phyloP scores from a whole-genome alignment of 2,329 filamentous ascomycete species.

The Fusarium poae region DNA sequence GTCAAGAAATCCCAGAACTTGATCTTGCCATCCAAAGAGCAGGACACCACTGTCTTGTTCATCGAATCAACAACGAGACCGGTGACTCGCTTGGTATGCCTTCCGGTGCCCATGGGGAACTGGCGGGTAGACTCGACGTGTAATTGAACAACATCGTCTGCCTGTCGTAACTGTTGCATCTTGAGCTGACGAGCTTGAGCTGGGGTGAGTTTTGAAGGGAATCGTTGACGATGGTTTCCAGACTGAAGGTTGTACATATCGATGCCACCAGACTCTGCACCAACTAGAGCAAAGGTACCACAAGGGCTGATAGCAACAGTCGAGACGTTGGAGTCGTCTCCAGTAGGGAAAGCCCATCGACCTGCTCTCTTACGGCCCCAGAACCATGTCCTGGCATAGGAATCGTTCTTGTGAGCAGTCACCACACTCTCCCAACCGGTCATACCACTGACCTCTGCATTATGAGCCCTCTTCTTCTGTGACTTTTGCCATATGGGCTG shows the following conservation, averaged over 20 bases:
- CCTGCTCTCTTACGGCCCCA: constrained; percentile 96
- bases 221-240: constrained; percentile 86
- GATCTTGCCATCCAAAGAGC: constrained; percentile 88
- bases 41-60: constrained; percentile 87
- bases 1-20: constrained; percentile 99
- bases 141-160: constrained; percentile 68
- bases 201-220: constrained; percentile 82
- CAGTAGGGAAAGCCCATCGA: constrained; percentile 90
- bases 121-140: constrained; percentile 60
- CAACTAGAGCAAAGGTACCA: constrained; percentile 92
- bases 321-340: constrained; percentile 84
- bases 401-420: constrained; percentile 89
- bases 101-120: constrained; percentile 70
- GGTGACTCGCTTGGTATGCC: constrained; percentile 85
- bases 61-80: constrained; percentile 90
- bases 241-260: constrained; percentile 99
- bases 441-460: constrained; percentile 78
- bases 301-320: constrained; percentile 91
- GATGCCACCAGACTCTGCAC: constrained; percentile 84
- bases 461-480: constrained; percentile 71
- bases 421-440: constrained; percentile 98
- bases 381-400: constrained; percentile 93
- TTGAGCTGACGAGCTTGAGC: constrained; percentile 83
- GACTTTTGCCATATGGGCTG: constrained; percentile 87
- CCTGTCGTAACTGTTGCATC: constrained; percentile 71